A percentile compares a stretch with the other conserved stretches of the same genome.
phyloP scores from a whole-genome alignment of 2,329 filamentous ascomycete species.

The Talaromyces sp. region DNA sequence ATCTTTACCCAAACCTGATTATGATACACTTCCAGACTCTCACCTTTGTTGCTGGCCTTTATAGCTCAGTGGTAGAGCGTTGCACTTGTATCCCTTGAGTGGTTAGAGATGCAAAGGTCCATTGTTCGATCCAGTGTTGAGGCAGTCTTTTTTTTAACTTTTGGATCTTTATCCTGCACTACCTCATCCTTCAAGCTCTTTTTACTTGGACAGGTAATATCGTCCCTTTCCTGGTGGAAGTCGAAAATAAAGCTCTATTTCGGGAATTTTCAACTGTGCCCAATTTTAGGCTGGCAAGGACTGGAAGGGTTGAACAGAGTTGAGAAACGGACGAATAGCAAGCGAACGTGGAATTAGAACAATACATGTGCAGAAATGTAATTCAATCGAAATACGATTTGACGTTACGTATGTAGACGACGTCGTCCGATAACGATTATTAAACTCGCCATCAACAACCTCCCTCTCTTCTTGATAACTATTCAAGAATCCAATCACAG shows the following conservation, averaged over 20 bases:
- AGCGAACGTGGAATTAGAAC: not conserved
- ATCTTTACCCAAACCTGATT: no score
- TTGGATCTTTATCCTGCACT: not conserved
- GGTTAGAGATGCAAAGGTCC: not conserved
- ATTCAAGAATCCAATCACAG: not conserved
- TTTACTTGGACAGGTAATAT: not conserved
- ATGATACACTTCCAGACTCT: no score
- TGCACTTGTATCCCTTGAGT: not conserved
- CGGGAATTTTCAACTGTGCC: no score
- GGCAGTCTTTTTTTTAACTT: not conserved
- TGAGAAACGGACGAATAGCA: not conserved
- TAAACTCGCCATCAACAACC: not conserved
- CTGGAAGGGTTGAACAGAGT: no score
- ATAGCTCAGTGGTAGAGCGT: slow-evolving; percentile 6
- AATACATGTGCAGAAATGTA: not conserved
- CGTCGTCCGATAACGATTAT: not conserved
- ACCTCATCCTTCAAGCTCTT: no score
- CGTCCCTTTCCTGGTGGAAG: no score
- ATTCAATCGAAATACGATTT: not conserved
- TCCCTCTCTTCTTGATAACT: not conserved
- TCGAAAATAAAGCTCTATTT: no score
- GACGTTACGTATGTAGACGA: not conserved
- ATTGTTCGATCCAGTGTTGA: slow-evolving; percentile 1
- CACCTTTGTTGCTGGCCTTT: not conserved
- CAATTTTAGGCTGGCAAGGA: no score